These are phyloP conservation scores for Kwoniella sp. DNA, from an alignment of 768 basidiomycete genomes.

Conservation along the genomic window DNA sequence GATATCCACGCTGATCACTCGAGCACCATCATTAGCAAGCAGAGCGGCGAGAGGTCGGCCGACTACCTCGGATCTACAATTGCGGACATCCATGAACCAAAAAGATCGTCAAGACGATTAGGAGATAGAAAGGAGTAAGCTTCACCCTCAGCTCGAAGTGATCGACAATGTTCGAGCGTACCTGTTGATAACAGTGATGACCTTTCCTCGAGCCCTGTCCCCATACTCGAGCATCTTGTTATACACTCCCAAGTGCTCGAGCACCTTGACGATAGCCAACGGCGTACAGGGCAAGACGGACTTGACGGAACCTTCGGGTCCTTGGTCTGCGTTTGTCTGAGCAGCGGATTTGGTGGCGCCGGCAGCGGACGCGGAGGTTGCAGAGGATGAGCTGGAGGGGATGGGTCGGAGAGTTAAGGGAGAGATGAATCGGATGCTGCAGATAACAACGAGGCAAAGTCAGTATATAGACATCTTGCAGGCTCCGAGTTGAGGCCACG, in stretches of 20 bases:
- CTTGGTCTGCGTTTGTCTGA: constrained; percentile 61
- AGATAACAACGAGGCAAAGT: background rate
- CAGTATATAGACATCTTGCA: no score
- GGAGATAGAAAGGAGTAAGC: constrained; percentile 25
- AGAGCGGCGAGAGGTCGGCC: constrained; percentile 95
- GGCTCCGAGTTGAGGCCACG: no score
- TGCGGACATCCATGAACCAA: background rate
- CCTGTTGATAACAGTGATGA: constrained; percentile 93
- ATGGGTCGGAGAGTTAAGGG: constrained; percentile 51
- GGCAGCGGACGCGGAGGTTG: constrained; percentile 28
- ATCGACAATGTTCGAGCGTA: no score
- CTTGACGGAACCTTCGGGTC: constrained; percentile 85
- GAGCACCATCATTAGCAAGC: constrained; percentile 92
- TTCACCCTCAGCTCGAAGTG: no score
- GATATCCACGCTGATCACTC: constrained; percentile 93
- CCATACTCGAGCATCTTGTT: constrained; percentile 90
- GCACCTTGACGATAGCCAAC: constrained; percentile 90
- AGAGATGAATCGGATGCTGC: constrained; percentile 83
- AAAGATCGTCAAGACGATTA: background rate
- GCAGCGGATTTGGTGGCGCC: constrained; percentile 12
- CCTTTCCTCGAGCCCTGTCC: constrained; percentile 76
- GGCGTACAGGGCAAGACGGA: constrained; percentile 97
- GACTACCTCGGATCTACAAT: constrained; percentile 87
- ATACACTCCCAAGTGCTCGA: constrained; percentile 90
- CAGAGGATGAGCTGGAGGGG: constrained; percentile 48